These are phyloP conservation scores for Apophysomyces variabilis DNA, from an alignment of 371 early-diverging fungal species.

Conservation along the genomic window DNA sequence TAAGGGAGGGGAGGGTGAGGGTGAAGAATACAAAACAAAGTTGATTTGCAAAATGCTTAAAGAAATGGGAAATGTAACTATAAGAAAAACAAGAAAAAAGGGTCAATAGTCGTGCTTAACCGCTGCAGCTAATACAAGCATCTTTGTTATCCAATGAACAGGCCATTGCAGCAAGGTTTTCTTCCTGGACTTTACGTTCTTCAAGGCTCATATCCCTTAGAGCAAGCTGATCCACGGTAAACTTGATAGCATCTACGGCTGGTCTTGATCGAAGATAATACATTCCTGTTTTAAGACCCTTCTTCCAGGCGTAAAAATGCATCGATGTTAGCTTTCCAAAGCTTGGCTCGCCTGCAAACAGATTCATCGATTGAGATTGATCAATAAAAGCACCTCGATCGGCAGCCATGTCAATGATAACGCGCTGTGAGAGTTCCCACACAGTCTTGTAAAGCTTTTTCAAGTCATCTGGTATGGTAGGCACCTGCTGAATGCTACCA, in stretches of 20 bases:
- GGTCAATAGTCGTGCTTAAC: slow-evolving; percentile 47
- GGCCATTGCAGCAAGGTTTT: slow-evolving; percentile 63
- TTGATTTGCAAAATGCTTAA: not conserved
- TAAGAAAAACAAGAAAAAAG: slow-evolving; percentile 12
- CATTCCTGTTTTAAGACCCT: slow-evolving; percentile 99
- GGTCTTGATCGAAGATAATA: slow-evolving; percentile 99
- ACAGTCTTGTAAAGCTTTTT: slow-evolving; percentile 98
- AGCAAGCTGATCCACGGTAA: slow-evolving; percentile 71
- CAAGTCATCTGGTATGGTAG: slow-evolving; percentile 88
- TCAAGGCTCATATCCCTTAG: slow-evolving; percentile 44
- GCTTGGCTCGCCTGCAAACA: slow-evolving; percentile 93
- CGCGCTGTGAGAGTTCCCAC: slow-evolving; percentile 97
- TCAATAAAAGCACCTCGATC: slow-evolving; percentile 99
- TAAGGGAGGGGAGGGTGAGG: not conserved
- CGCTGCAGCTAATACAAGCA: slow-evolving; percentile 90
- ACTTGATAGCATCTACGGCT: slow-evolving; percentile 98
- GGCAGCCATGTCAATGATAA: slow-evolving; percentile 85
- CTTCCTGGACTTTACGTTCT: slow-evolving; percentile 27
- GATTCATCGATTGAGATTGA: slow-evolving; percentile 98
- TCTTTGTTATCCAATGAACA: slow-evolving; percentile 93
- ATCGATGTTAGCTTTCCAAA: slow-evolving; percentile 95
- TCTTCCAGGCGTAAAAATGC: slow-evolving; percentile 99
- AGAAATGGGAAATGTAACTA: not conserved
- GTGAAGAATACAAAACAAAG: not conserved
- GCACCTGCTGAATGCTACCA: slow-evolving; percentile 88